Base-by-base conservation (phyloP, 768 basidiomycete species). In the Serendipita vermifera region DNA sequence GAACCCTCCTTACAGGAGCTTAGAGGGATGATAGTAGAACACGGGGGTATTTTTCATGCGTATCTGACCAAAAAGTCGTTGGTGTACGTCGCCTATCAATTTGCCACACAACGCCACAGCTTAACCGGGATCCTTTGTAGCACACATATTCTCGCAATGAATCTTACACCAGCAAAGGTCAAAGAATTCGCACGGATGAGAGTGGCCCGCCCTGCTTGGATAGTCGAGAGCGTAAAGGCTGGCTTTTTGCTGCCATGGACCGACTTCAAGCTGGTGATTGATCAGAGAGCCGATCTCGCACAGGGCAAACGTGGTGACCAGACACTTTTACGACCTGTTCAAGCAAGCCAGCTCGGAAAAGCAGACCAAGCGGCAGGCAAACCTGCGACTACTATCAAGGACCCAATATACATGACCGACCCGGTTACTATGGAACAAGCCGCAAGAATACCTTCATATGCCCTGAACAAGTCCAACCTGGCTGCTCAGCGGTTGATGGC, bases 101-200 rank as follows among this genome's bases (percentile, higher is more conserved):
- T 54, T 41, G 13, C n/a, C 55, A 20, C 13, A 14, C 15, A n/a
- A n/a, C 24, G 20, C 1, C 27, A 22, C 17, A 55, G 5, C 56
- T 36, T 36, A 13, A 29, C 14, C 32, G 33, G 13, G 22, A 27
- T 61, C 13, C 17, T 51, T 20, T 48, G 36, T 63, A 89, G 87
- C 29, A 94, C 92, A 0, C 92, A 96, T 66, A 83, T 99, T 62
- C 73, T 99, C 51, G 94, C 96, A 3, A 85, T 84, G 60, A 85
- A 87, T 31, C 76, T 99, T 39, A 97, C 94, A 0, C 84, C 89
- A 0, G 81, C 82, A 38, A 99, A 98, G 69, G 77, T 90, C 39
- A 79, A 78, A 20, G 91, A 94, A 63, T 97, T 92, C 68, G 78
- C 83, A 66, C 68, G 83, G 38, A 86, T 94, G 84, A 96, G 92